These are phyloP conservation scores for Collybia nuda DNA, from an alignment of 768 basidiomycete genomes.

Conservation along the genomic window DNA sequence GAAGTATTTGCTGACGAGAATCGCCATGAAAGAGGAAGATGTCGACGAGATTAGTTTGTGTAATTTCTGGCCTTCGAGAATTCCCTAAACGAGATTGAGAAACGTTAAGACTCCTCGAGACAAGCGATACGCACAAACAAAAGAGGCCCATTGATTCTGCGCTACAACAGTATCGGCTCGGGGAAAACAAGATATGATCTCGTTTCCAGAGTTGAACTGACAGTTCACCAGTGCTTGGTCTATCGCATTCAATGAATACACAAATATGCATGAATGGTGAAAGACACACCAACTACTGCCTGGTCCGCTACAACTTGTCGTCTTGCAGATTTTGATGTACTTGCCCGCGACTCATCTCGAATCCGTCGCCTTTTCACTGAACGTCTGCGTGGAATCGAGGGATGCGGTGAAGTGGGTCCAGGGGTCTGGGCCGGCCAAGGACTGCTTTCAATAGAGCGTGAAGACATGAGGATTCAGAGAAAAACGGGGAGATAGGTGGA, in stretches of 20 bases:
- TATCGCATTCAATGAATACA: conserved; percentile 13
- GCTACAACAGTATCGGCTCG: conserved; percentile 47
- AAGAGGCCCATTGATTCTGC: conserved; percentile 76
- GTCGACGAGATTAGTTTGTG: conserved; percentile 64
- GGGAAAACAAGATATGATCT: conserved; percentile 79
- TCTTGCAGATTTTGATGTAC: conserved; percentile 24
- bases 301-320: conserved; percentile 41
- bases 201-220: conserved; percentile 61
- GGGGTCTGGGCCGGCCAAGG: conserved; percentile 49
- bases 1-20: conserved; percentile 48
- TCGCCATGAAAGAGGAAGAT: conserved; percentile 80
- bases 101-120: conserved; percentile 12
- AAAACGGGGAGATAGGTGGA: conserved; percentile 19
- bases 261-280: conserved; percentile 2
- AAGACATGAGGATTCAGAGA: conserved; percentile 32
- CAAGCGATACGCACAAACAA: conserved; percentile 67
- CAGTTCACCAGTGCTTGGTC: conserved; percentile 49
- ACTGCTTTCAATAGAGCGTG: conserved; percentile 26
- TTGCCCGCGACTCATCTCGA: conserved; percentile 13
- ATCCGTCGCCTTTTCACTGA: conserved; percentile 31
- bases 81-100: conserved; percentile 57
- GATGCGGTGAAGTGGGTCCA: conserved; percentile 11
- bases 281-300: conserved; percentile 27
- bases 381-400: conserved; percentile 14
- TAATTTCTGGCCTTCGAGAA: conserved; percentile 63